Evolutionary conservation across 2,329 filamentous ascomycete genomes (phyloP).

Genomic region (Aspergillus melleus): DNA sequence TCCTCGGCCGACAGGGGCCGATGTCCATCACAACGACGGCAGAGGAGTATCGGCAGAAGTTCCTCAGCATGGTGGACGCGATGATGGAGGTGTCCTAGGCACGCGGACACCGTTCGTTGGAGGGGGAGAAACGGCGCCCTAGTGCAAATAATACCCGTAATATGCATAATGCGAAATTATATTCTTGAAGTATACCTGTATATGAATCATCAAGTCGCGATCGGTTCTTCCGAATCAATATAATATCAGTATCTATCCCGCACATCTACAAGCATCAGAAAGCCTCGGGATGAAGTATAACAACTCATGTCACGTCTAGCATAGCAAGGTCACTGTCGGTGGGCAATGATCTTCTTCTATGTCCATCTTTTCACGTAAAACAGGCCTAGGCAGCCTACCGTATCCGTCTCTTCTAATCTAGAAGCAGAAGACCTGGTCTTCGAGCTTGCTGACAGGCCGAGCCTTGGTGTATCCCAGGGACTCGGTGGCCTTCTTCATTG

Average conservation of each 20-base stretch:
- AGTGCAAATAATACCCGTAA: neutral
- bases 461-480: conserved; percentile 89
- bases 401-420: conserved; percentile 46
- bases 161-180: neutral
- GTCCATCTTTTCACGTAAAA: neutral
- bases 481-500: conserved; percentile 94
- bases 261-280: neutral
- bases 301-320: neutral
- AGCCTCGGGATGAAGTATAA: neutral
- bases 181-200: neutral
- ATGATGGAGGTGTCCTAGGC: conserved; percentile 40
- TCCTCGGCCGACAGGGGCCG: conserved; percentile 62
- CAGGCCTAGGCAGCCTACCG: neutral
- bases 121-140: neutral
- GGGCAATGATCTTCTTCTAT: neutral
- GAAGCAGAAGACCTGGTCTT: conserved; percentile 98
- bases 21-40: conserved; percentile 75
- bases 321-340: neutral
- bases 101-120: neutral
- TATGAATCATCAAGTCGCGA: neutral
- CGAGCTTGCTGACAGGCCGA: conserved; percentile 91
- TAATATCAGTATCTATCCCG: conserved; percentile 2
- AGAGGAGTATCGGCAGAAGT: conserved; percentile 64
- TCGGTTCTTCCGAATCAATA: neutral
- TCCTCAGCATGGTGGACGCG: conserved; percentile 53